phyloP scores from a whole-genome alignment of 1,139 yeast genomes.

The Magnusiomyces tetraspermus region DNA sequence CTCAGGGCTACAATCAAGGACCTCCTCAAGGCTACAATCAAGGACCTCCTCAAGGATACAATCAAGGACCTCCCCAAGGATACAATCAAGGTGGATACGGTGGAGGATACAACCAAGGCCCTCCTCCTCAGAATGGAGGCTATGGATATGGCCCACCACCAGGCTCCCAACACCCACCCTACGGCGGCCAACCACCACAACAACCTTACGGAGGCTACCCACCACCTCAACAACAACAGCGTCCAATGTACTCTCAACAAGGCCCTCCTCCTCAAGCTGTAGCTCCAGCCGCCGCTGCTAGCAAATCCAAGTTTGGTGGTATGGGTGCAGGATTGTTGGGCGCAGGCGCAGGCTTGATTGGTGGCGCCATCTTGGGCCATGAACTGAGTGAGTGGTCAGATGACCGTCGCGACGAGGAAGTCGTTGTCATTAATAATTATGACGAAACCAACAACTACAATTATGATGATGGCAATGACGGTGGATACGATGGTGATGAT shows the following conservation, averaged over 20 bases:
- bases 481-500: slow-evolving; percentile 12
- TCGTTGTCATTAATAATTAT: slow-evolving; percentile 27
- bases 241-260: slow-evolving; percentile 17
- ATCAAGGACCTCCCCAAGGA: slow-evolving; percentile 7
- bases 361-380: slow-evolving; percentile 55
- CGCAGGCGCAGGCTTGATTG: slow-evolving; percentile 72
- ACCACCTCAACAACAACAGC: slow-evolving; percentile 5
- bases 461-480: slow-evolving; percentile 18
- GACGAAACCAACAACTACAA: slow-evolving; percentile 28
- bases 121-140: slow-evolving; percentile 10
- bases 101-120: slow-evolving; percentile 5
- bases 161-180: slow-evolving; percentile 9
- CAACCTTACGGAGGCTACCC: slow-evolving; percentile 8
- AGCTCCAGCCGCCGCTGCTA: slow-evolving; percentile 24
- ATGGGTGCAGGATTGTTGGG: slow-evolving; percentile 55
- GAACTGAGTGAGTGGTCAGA: slow-evolving; percentile 29
- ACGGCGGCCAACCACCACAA: slow-evolving; percentile 8
- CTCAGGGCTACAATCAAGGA: slow-evolving; percentile 9
- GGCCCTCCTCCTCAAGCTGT: slow-evolving; percentile 25
- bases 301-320: slow-evolving; percentile 28
- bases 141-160: too few species aligned
- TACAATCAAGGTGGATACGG: slow-evolving; percentile 2
- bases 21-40: not conserved
- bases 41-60: not conserved
- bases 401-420: slow-evolving; percentile 14